phyloP scores from a whole-genome alignment of 208 protist species.

The Wallacemonas sp. region DNA sequence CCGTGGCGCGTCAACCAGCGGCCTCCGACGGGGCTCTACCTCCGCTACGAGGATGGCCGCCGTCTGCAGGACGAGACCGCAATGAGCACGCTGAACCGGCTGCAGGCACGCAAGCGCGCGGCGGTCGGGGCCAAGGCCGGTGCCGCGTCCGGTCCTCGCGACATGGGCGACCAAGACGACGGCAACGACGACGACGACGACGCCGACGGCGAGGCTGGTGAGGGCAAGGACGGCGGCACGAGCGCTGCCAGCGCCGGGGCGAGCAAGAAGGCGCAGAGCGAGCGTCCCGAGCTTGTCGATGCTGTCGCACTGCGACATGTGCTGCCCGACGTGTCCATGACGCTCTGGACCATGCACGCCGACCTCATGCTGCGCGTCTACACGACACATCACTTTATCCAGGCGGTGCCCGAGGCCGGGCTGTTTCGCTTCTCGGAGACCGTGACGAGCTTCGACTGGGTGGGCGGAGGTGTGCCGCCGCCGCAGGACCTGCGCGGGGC shows the following conservation, averaged over 20 bases:
- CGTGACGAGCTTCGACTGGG: conserved; percentile 68
- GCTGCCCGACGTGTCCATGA: conserved; percentile 37
- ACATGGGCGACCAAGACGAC: not conserved
- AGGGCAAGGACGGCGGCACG: not conserved
- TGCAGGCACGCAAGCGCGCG: conserved; percentile 20
- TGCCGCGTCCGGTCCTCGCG: not conserved
- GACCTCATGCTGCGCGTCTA: conserved; percentile 76
- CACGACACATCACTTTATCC: conserved; percentile 49
- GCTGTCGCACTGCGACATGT: conserved; percentile 47
- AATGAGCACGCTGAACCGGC: conserved; percentile 15
- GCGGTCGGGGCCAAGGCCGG: conserved; percentile 16
- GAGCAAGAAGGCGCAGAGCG: conserved; percentile 26
- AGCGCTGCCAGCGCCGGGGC: not conserved
- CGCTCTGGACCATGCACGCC: conserved; percentile 51
- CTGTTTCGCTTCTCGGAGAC: conserved; percentile 54
- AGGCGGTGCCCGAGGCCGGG: conserved; percentile 61
- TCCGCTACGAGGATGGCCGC: conserved; percentile 66
- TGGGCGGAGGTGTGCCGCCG: conserved; percentile 29
- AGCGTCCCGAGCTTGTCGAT: conserved; percentile 27
- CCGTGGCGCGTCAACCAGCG: conserved; percentile 47
- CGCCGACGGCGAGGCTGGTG: not conserved
- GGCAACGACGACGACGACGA: conserved; percentile 16
- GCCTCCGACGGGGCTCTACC: conserved; percentile 25
- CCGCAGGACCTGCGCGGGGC: not conserved
- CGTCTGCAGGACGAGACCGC: conserved; percentile 36